Base-by-base conservation (phyloP, 1,284 basidiomycete species). In the Dichomitus squalens region DNA sequence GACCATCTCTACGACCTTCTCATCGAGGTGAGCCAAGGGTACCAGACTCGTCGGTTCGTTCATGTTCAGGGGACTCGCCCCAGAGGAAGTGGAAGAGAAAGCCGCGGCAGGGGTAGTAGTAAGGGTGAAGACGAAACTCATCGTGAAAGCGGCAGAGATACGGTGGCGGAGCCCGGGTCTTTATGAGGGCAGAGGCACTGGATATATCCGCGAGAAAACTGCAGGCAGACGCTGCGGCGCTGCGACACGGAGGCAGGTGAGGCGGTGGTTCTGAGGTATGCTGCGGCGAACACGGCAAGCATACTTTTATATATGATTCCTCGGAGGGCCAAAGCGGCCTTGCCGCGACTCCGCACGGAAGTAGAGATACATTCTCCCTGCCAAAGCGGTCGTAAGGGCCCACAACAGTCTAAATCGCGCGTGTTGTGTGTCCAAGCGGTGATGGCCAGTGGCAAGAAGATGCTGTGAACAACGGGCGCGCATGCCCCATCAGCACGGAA, bases 361-460 rank as follows among this genome's bases (percentile, higher is more conserved):
- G 34, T 39, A 36, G n/a, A 38, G 16, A 11, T 31, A 27, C 43
- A 21, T 34, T 40, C 51, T 36, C 11, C 25, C 44, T 55, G 43
- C 61, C 58, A 58, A 51, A 60, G 47, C 44, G 50, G 58, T 60
- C 40, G 56, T 50, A 58, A 63, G 53, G 58, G 58, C 49, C 48
- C 48, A 53, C 44, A 58, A 47, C 44, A 34, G 49, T 36, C 56
- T 35, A 47, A 40, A 43, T 39, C 12, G 34, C 48, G 55, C 50
- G 39, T 55, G 55, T 40, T 46, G 41, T 41, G 33, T 39, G 52
- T 44, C 53, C 41, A 55, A 57, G 53, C 58, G 55, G 38, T 55
- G 55, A 63, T 63, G 61, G 46, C 34, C 34, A 38, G 25, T 49
- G 48, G 34, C 20, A 44, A 7, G 41, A 27, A n/a, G 34, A 36